Evolutionary conservation across 2,329 filamentous ascomycete genomes (phyloP).

Genomic region (Fusarium chaquense): DNA sequence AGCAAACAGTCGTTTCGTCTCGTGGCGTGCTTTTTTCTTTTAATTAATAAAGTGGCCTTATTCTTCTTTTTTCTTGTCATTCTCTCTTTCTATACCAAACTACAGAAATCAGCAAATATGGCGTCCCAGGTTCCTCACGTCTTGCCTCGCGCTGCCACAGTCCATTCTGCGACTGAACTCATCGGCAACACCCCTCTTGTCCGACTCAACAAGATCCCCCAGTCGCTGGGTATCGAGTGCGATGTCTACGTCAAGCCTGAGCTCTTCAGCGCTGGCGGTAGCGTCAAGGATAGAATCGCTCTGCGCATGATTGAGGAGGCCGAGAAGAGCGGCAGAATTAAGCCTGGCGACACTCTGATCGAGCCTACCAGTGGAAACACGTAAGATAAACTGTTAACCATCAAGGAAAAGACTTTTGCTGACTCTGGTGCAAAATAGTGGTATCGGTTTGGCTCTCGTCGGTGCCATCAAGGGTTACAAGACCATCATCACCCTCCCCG

Average conservation of each 20-base stretch:
- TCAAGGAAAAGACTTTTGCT: not conserved
- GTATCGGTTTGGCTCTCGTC: slow-evolving; percentile 93
- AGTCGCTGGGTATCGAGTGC: slow-evolving; percentile 88
- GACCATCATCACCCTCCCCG: slow-evolving; percentile 97
- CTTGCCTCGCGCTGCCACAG: slow-evolving; percentile 53
- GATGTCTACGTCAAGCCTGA: slow-evolving; percentile 93
- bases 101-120: slow-evolving; percentile 29
- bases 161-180: slow-evolving; percentile 80
- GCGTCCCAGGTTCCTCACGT: slow-evolving; percentile 50
- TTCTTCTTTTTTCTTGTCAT: slow-evolving; percentile 4
- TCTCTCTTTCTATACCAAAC: not conserved
- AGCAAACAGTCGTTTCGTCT: slow-evolving; percentile 31
- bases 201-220: slow-evolving; percentile 90
- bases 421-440: slow-evolving; percentile 56
- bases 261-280: slow-evolving; percentile 93
- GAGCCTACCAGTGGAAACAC: slow-evolving; percentile 99
- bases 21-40: slow-evolving; percentile 43
- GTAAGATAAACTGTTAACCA: slow-evolving; percentile 50
- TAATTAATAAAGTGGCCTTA: slow-evolving; percentile 30
- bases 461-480: slow-evolving; percentile 97
- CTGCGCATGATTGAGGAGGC: slow-evolving; percentile 98
- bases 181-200: slow-evolving; percentile 98
- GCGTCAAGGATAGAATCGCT: slow-evolving; percentile 95
- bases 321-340: slow-evolving; percentile 90
- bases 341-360: slow-evolving; percentile 96